Conservation (phyloP, 108 stramenopile species). For the Pseudonitzschia multistriata region DNA sequence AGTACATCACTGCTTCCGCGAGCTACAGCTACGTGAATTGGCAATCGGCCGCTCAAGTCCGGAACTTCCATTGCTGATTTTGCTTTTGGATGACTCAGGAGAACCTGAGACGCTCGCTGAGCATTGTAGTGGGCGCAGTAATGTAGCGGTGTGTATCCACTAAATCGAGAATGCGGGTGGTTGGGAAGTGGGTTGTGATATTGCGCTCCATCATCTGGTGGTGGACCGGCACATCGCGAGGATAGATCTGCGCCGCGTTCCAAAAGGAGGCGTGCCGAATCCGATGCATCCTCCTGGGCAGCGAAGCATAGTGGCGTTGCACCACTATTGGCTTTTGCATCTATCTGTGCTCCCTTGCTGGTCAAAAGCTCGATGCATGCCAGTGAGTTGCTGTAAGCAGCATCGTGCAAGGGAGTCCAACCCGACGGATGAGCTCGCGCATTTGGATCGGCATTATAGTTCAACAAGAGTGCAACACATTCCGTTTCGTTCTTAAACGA, state of each 20-base stretch:
- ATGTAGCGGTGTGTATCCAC: slow-evolving; percentile 83
- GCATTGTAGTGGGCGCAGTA: slow-evolving; percentile 91
- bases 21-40: slow-evolving; percentile 84
- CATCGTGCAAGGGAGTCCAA: slow-evolving; percentile 89
- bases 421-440: slow-evolving; percentile 79
- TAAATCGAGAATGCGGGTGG: slow-evolving; percentile 73
- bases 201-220: slow-evolving; percentile 37
- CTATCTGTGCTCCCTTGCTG: slow-evolving; percentile 71
- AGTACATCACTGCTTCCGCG: slow-evolving; percentile 82
- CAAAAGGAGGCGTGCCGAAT: slow-evolving; percentile 56
- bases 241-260: slow-evolving; percentile 72
- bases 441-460: slow-evolving; percentile 68
- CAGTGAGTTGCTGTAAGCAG: slow-evolving; percentile 77
- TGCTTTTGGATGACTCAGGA: slow-evolving; percentile 47
- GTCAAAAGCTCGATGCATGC: slow-evolving; percentile 66
- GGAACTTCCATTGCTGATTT: slow-evolving; percentile 65
- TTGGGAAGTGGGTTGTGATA: slow-evolving; percentile 30
- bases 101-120: slow-evolving; percentile 55
- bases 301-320: slow-evolving; percentile 88
- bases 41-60: slow-evolving; percentile 78
- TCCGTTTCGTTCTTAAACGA: slow-evolving; percentile 78
- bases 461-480: slow-evolving; percentile 65
- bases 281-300: slow-evolving; percentile 77
- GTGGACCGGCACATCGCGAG: slow-evolving; percentile 65
- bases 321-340: slow-evolving; percentile 74